phyloP scores from a whole-genome alignment of 257 asterid species.

The Solanum tarapatanum region DNA sequence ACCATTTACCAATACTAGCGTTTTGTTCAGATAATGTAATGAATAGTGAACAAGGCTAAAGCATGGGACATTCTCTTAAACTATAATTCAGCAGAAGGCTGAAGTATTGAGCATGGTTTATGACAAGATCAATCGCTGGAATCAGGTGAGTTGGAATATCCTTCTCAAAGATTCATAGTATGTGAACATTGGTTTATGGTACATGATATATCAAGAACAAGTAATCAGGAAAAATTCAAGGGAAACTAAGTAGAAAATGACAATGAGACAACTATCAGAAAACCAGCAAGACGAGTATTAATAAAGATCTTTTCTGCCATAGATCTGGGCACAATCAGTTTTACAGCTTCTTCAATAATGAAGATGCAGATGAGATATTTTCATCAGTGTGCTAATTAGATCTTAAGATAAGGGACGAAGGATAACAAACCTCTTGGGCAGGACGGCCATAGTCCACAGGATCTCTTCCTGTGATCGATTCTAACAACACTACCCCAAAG shows the following conservation, averaged over 20 bases:
- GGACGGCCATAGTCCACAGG: constrained; percentile 96
- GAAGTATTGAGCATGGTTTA: background rate
- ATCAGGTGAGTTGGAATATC: background rate
- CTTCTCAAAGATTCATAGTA: background rate
- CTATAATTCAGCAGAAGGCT: background rate
- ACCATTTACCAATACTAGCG: background rate
- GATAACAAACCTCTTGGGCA: constrained; percentile 61
- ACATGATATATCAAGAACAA: background rate
- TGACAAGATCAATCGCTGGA: background rate
- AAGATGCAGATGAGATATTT: background rate
- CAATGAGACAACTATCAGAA: background rate
- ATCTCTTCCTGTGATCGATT: constrained; percentile 93
- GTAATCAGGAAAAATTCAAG: background rate
- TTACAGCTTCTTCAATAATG: background rate
- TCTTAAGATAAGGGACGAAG: background rate
- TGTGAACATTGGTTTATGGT: background rate
- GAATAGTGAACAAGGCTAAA: background rate
- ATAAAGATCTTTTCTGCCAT: background rate
- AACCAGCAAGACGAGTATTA: background rate
- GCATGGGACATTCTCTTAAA: background rate
- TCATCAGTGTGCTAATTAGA: background rate
- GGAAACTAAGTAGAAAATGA: background rate
- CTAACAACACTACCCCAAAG: constrained; percentile 81
- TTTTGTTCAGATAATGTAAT: background rate
- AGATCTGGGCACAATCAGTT: background rate